Base-by-base conservation (phyloP, 2,329 filamentous ascomycete genomes). In the Uncinocarpus reesii region DNA sequence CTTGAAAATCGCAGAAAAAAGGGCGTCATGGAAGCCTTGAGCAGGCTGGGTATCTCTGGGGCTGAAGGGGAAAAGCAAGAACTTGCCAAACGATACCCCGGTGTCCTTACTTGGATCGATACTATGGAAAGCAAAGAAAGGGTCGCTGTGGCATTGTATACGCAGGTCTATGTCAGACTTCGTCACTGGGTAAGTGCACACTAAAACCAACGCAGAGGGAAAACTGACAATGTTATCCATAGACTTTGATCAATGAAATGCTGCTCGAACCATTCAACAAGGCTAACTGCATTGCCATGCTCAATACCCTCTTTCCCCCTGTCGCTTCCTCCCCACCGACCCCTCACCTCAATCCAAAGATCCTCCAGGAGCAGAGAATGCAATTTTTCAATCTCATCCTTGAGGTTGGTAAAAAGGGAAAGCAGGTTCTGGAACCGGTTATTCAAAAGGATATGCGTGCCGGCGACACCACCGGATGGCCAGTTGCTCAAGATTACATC, bases 271-370 rank as follows among this genome's bases (percentile, higher is more conserved):
- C 78, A 0, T 80, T 79, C 63, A 78, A 78, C 66, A 81, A 80
- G 61, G 71, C 75, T 57, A 82, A 81, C 60, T 81, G 79, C 58
- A 71, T 81, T 53, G 80, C 78, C 46, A 79, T 83, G 73, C 73
- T 83, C 43, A 83, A 83, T 64, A 83, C 79, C 7, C 68, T 83
- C 24, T 78, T 81, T 53, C 80, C 80, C 6, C 78, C 80, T 1
- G 68, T 74, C 35, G 67, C 69, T 36, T 62, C 64, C 10, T 62
- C 64, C 18, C 63, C 64, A 38, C 76, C 74, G 4, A 77, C 76
- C 7, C 64, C 70, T 23, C 71, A 75, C 44, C 61, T 81, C 50
- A 77, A 72, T 7, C 61, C 66, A 2, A 62, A 71, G 21, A 69
- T 74, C 5, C 66, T 83, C 47, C 71, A 71, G 49, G 65, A 68